These are phyloP conservation scores for Pseudonitzschia multistriata DNA, from an alignment of 108 stramenopile genomes.

Conservation along the genomic window DNA sequence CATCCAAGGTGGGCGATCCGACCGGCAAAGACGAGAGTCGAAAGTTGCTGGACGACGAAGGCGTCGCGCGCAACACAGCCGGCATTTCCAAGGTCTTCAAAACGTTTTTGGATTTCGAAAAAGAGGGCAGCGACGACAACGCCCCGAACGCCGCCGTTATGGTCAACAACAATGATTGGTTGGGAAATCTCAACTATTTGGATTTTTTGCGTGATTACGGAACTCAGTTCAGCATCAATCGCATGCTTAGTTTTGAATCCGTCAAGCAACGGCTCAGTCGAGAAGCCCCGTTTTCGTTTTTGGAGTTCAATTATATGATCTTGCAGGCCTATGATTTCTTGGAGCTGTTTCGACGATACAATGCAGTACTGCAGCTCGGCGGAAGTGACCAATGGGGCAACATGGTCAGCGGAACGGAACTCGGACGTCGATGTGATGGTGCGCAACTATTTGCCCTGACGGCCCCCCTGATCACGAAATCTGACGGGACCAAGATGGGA, in stretches of 20 bases:
- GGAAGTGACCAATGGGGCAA: slow-evolving; percentile 99
- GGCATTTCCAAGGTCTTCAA: slow-evolving; percentile 85
- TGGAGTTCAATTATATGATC: slow-evolving; percentile 99
- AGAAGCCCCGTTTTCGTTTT: slow-evolving; percentile 92
- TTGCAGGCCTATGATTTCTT: slow-evolving; percentile 98
- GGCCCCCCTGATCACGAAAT: slow-evolving; percentile 95
- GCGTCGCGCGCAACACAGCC: slow-evolving; percentile 70
- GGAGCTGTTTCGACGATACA: slow-evolving; percentile 83
- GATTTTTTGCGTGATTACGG: slow-evolving; percentile 96
- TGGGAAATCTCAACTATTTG: slow-evolving; percentile 76
- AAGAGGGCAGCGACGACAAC: slow-evolving; percentile 40
- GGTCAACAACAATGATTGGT: slow-evolving; percentile 98
- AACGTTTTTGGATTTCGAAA: slow-evolving; percentile 74
- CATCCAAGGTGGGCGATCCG: slow-evolving; percentile 97
- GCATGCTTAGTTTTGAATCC: slow-evolving; percentile 94
- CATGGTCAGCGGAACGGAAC: slow-evolving; percentile 93
- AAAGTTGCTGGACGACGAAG: slow-evolving; percentile 79
- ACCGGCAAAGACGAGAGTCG: slow-evolving; percentile 96
- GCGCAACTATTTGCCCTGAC: slow-evolving; percentile 92
- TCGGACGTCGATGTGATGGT: slow-evolving; percentile 83
- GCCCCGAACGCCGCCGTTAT: slow-evolving; percentile 55
- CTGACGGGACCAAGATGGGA: slow-evolving; percentile 98
- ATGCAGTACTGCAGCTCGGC: slow-evolving; percentile 88
- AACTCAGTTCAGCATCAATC: slow-evolving; percentile 95
- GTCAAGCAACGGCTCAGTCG: slow-evolving; percentile 90